Evolutionary conservation across 2,329 filamentous ascomycete species (phyloP), one percentile per base, ranked within the genome.

Genomic region (Zymoseptoria passerinii): DNA sequence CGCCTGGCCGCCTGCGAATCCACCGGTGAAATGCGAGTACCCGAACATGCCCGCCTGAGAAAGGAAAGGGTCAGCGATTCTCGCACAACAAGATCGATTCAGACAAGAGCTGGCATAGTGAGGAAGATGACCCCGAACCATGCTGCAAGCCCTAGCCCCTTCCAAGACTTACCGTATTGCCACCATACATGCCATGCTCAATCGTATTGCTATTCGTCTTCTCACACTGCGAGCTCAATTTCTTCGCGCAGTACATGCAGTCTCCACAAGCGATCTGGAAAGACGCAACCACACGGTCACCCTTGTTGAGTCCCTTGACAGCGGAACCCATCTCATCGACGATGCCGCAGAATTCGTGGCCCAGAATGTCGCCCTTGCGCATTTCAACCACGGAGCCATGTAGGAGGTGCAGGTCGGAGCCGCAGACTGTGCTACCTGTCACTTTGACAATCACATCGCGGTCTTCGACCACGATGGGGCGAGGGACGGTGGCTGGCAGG

Each of bases 1-100:
- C 3, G 90, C 88, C 73, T 95, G 91, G 0, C 90, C 90, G 53
- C 91, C 90, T 0, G 90, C 89, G 69, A 92, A 95, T 0, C 91
- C 91, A 6, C 90, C 90, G 0, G 88, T 91, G 69, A 95, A 89
- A 68, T 90, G 80, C 10, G 73, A 76, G 71, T 82, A 82, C 1
- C 80, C 80, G 60, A 82, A 81, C 74, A 79, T 78, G 68, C 83
- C 90, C 0, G 88, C 81, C 35, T 44, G 23, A n/a, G 10, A 44
- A 7, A 44, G 35, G 2, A 7, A 40, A 40, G 35, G 16, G 35
- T 44, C 13, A 44, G 35, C 13, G 4, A 23, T 23, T 2, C 23
- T 23, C 4, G 16, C 35, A 16, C 5, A 29, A 16, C 16, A 13
- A 44, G 10, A 16, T 44, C n/a, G 13, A 13, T 16, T 13, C 35